Evolutionary conservation across 805 yeast species (phyloP), one percentile per base, ranked within the genome.

Genomic region (Kazachstania kunashirensis): DNA sequence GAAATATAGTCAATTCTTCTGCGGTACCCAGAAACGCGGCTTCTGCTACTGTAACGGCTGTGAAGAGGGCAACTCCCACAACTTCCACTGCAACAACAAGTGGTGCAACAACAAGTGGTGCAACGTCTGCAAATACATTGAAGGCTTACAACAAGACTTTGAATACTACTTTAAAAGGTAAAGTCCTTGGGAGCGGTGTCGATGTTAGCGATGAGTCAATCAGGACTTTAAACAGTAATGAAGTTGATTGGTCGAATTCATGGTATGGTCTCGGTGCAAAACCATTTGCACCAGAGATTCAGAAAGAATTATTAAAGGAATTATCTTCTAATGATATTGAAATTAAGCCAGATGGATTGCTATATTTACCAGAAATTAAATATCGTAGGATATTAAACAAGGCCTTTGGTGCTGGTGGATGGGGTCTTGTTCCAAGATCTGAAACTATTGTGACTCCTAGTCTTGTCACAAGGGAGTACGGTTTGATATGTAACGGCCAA

Each of bases 401-500:
- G 26, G 94, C 97, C 0, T 89, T 92, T 66, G 98, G 98, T 3
- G 96, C 98, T 6, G 98, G 98, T 19, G 96, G 94, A 2, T 92
- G 98, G 98, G 97, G 97, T 1, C 66, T 92, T 38, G 95, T 94
- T 1, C 97, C 98, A 9, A 67, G 98, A 38, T 77, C 94, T 0
- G 89, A 83, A 45, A 81, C 95, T 1, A 65, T 75, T 36, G 75
- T 92, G 23, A 80, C 94, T 2, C 71, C 77, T 21, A 76, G 72
- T 43, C 69, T 77, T 34, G 77, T 92, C 23, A 84, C 95, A 9
- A 70, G 97, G 45, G 98, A 92, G 55, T 92, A 85, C 53, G 96
- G 84, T 0, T 65, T 92, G 35, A 69, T 92, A 3, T 81, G 95
- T 47, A 76, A 80, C 40, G 97, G 97, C 1, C 71, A 94, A 45